Evolutionary conservation across 139 green algal genomes (phyloP).

Genomic region (Dunaliella sp.): DNA sequence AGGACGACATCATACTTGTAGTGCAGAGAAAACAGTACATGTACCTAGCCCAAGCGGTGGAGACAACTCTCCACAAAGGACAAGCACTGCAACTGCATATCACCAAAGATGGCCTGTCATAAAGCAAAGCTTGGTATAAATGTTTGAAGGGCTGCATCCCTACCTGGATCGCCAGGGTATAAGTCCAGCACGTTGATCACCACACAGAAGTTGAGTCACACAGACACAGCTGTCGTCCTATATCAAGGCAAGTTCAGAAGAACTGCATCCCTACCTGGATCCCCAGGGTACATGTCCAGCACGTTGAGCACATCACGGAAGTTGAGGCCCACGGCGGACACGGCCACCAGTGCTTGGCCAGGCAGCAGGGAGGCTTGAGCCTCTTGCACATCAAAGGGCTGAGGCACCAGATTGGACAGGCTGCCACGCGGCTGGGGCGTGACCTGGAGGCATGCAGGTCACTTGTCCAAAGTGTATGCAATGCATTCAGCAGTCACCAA

Average conservation of each 20-base stretch:
- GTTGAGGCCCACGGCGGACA: constrained; percentile 81
- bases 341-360: constrained; percentile 51
- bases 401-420: constrained; percentile 35
- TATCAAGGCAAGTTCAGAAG: no score
- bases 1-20: no score
- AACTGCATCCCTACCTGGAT: constrained; percentile 72
- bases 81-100: no score
- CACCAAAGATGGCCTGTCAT: no score
- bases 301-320: constrained; percentile 84
- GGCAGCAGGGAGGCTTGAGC: not conserved
- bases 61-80: no score
- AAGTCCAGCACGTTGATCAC: constrained; percentile 82
- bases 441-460: constrained; percentile 17
- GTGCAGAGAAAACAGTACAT: no score
- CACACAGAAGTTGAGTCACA: constrained; percentile 87
- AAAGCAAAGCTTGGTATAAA: no score
- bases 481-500: no score
- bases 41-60: no score
- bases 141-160: no score
- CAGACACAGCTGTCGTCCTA: no score
- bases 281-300: constrained; percentile 87
- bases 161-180: constrained; percentile 85
- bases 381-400: not conserved
- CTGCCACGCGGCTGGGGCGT: constrained; percentile 25
- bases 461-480: no score